Evolutionary conservation across 1,139 yeast genomes (phyloP).

Genomic region (Geotrichum cucujoidarum): DNA sequence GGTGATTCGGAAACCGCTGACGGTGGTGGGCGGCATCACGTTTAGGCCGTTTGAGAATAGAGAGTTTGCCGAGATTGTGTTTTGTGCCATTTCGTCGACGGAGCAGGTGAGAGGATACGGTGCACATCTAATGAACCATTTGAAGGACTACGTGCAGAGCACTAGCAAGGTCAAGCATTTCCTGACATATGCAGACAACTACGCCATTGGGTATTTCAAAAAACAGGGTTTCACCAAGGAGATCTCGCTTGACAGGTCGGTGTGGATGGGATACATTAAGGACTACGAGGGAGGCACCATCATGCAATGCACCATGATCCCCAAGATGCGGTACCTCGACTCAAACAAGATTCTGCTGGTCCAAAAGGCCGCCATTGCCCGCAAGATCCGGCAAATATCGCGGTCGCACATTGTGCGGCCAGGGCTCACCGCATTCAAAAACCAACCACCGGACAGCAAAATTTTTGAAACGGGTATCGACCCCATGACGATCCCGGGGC

Average conservation of each 20-base stretch:
- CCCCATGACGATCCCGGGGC: constrained; percentile 80
- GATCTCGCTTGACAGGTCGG: constrained; percentile 71
- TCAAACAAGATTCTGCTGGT: constrained; percentile 76
- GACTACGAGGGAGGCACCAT: constrained; percentile 98
- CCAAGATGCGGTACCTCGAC: constrained; percentile 80
- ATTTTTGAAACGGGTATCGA: constrained; percentile 47
- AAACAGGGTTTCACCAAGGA: constrained; percentile 98
- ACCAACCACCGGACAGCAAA: constrained; percentile 25
- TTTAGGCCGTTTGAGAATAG: constrained; percentile 88
- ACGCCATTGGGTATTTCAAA: constrained; percentile 96
- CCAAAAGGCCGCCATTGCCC: constrained; percentile 87
- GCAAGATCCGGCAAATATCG: constrained; percentile 75
- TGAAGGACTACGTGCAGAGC: constrained; percentile 80
- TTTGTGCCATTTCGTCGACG: constrained; percentile 94
- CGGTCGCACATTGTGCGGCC: constrained; percentile 75
- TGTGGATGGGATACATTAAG: constrained; percentile 98
- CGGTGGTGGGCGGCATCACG: constrained; percentile 97
- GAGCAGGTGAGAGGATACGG: constrained; percentile 98
- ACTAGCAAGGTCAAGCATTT: constrained; percentile 83
- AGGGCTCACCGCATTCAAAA: constrained; percentile 69
- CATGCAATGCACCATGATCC: constrained; percentile 96
- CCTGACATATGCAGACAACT: constrained; percentile 94
- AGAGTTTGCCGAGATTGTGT: constrained; percentile 94
- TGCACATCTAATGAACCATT: constrained; percentile 96
- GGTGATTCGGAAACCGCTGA: constrained; percentile 84